phyloP scores from a whole-genome alignment of 306 rosid genomes.

The Arachis stenosperma region DNA sequence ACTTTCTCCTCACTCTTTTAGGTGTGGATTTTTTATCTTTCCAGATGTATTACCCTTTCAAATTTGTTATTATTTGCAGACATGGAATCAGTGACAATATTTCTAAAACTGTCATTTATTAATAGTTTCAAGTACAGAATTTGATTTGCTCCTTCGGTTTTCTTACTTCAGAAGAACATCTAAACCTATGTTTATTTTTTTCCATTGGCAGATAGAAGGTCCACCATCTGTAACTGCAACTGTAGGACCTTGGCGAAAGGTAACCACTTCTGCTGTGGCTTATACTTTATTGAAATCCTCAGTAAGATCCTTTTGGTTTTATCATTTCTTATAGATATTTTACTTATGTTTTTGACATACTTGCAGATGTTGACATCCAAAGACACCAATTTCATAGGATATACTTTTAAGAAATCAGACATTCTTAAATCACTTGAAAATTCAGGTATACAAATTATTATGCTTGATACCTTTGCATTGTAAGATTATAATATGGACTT shows the following conservation, averaged over 20 bases:
- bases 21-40: constrained; percentile 12
- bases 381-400: constrained; percentile 96
- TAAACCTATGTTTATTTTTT: constrained; percentile 22
- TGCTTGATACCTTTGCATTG: constrained; percentile 13
- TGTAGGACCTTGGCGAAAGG: constrained; percentile 99
- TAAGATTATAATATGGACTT: constrained; percentile 7
- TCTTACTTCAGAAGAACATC: constrained; percentile 26
- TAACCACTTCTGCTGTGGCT: constrained; percentile 38
- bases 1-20: constrained; percentile 21
- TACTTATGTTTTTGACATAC: constrained; percentile 15
- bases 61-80: constrained; percentile 34
- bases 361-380: constrained; percentile 96
- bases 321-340: constrained; percentile 4
- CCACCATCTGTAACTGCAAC: constrained; percentile 76
- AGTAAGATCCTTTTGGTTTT: constrained; percentile 15
- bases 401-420: constrained; percentile 88
- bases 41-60: constrained; percentile 5
- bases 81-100: constrained; percentile 28
- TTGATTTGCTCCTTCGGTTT: constrained; percentile 25
- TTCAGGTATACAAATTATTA: constrained; percentile 61
- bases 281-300: constrained; percentile 23
- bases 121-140: constrained; percentile 15
- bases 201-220: constrained; percentile 68
- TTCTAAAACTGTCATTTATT: constrained; percentile 31
- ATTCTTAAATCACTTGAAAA: constrained; percentile 77